Evolutionary conservation across 2,329 filamentous ascomycete genomes (phyloP), one percentile per base, ranked within the genome.

Genomic region (Penicillium psychrosexuale): DNA sequence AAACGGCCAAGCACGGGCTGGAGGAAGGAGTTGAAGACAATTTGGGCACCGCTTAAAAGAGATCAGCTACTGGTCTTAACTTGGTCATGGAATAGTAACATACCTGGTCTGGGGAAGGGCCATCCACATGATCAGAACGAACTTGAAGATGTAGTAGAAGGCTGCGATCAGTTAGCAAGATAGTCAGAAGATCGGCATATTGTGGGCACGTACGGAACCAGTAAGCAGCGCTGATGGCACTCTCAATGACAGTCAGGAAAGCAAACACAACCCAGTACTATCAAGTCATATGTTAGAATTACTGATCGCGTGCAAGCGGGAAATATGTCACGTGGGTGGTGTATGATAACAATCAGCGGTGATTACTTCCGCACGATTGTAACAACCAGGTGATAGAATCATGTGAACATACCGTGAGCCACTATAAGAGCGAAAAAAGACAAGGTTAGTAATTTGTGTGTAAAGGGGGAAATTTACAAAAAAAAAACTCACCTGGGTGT

Each of bases 131-230:
- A 97, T 84, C 75, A 97, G 89, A 72, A 95, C 81, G 74, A 99
- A 97, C 85, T 99, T 99, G 89, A 99, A 97, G 74, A 92, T 93
- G 80, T 90, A 99, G 88, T 99, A 99, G 82, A 99, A 99, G 72
- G 94, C 77, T 80, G 53, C 47, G 24, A 38, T 57, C 22, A 27
- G 60, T 72, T 56, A 75, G 66, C 38, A 52, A 52, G 40, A 30
- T n/a, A 27, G 22, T 30, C 8, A 1, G 8, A 7, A 22, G 1
- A 12, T 22, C 9, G 12, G 39, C 9, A 12, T 17, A 22, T 36
- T 38, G 58, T 46, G 42, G 47, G n/a, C 13, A 75, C 76, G 59
- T 76, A 80, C 78, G 83, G 81, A 87, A 87, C 84, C 84, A 87
- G 78, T 87, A 87, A 60, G 85, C 82, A 58, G 84, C 84, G 70